Conservation (phyloP, 495 filamentous ascomycete species). For the Penicillium flavigenum region DNA sequence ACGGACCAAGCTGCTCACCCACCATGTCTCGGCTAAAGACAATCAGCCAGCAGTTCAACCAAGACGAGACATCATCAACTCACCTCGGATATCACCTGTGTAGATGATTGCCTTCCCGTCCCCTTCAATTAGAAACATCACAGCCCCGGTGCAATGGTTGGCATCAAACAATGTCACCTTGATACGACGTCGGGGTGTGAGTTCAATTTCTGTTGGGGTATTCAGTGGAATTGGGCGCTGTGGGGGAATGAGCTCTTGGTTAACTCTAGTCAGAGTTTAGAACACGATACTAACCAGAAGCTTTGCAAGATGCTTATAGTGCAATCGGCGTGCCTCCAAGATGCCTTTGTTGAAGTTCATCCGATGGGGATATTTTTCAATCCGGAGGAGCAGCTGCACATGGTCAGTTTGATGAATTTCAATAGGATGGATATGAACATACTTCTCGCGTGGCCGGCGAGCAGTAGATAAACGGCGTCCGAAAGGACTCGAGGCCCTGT, state of each 20-base stretch:
- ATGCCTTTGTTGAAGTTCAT: slow-evolving; percentile 79
- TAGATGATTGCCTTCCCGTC: slow-evolving; percentile 76
- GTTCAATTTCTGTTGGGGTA: slow-evolving; percentile 75
- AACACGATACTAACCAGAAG: slow-evolving; percentile 50
- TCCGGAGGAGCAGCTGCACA: slow-evolving; percentile 59
- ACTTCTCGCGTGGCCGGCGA: slow-evolving; percentile 81
- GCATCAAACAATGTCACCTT: slow-evolving; percentile 86
- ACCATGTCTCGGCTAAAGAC: slow-evolving; percentile 61
- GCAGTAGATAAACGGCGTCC: slow-evolving; percentile 83
- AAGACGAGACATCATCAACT: slow-evolving; percentile 18
- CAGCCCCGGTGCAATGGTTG: slow-evolving; percentile 87
- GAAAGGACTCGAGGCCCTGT: slow-evolving; percentile 73
- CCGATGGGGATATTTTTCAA: slow-evolving; percentile 75
- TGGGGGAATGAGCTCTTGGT: slow-evolving; percentile 3
- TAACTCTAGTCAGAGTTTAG: background rate
- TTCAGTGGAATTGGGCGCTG: slow-evolving; percentile 81
- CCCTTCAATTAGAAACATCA: slow-evolving; percentile 92
- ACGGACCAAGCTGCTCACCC: slow-evolving; percentile 62
- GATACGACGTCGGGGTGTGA: slow-evolving; percentile 63
- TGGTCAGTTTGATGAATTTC: slow-evolving; percentile 7
- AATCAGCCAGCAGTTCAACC: slow-evolving; percentile 10
- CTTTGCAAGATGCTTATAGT: slow-evolving; percentile 72
- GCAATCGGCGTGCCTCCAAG: slow-evolving; percentile 64
- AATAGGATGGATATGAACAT: slow-evolving; percentile 6
- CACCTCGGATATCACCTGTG: slow-evolving; percentile 87